Base-by-base conservation (phyloP, 106 monocot genomes). In the Apostasia shenzhenica region DNA sequence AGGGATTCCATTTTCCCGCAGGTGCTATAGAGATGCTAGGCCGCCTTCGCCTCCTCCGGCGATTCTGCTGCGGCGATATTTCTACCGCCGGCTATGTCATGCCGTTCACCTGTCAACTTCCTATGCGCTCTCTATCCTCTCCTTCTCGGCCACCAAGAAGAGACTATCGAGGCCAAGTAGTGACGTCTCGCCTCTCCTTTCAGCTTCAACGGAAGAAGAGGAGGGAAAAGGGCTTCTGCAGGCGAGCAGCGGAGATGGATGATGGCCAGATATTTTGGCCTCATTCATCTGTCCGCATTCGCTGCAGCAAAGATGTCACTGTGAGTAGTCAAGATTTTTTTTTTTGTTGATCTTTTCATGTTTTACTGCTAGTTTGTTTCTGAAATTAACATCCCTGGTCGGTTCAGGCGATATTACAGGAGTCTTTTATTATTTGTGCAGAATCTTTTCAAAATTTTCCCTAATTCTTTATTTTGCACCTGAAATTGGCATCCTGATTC, bases 261-360 rank as follows among this genome's bases (percentile, higher is more conserved):
- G 63, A 49, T 37, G 12, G 45, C 0, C 3, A 41, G 11, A 49
- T 74, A 11, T 73, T 70, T 53, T 49, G 48, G 47, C 42, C 78
- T 4, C 79, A 84, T 62, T 54, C 68, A 45, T 88, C 84, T 44
- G 88, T 77, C 48, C 75, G 66, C 37, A 77, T 88, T 49, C 71
- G 70, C 3, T 85, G 88, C 72, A 69, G 54, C 54, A 82, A 79
- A 71, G 61, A 61, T 38, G 84, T 77, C 45, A 82, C 77, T 52
- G 88, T 88, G 47, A 71, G 88, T 79, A 48, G 6, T 47, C 48
- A 48, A 43, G 48, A 51, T 8, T n/a, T 5, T 11, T 11, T 57
- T 42, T 48, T 8, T 72, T 12, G 39, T 64, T 26, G 26, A 26
- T 26, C 0, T 26, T 26, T 26, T 26, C 26, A 26, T 26, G 26